These are phyloP conservation scores for Hysterangium stoloniferum DNA, from an alignment of 768 basidiomycete genomes.

Conservation along the genomic window DNA sequence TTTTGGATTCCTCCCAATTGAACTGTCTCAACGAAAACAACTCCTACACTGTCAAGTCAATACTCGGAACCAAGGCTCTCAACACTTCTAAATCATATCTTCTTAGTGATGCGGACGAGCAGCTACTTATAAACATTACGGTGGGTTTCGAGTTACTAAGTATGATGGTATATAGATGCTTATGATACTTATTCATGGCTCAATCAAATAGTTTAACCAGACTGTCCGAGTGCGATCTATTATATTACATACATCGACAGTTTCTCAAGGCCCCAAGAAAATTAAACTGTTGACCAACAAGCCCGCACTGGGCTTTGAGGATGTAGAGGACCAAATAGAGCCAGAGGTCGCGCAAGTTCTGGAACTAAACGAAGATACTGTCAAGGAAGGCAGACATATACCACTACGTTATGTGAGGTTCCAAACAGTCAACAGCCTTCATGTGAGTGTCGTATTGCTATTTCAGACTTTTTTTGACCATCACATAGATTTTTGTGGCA, in stretches of 20 bases:
- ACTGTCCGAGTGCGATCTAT: slow-evolving; percentile 56
- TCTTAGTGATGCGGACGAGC: slow-evolving; percentile 65
- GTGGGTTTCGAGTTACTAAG: slow-evolving; percentile 33
- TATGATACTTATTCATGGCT: slow-evolving; percentile 1
- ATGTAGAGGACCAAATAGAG: slow-evolving; percentile 48
- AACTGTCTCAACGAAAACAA: slow-evolving; percentile 63
- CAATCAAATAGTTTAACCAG: slow-evolving; percentile 53
- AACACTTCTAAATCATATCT: slow-evolving; percentile 44
- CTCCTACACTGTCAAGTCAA: slow-evolving; percentile 42
- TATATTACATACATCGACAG: slow-evolving; percentile 35
- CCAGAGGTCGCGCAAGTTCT: slow-evolving; percentile 49
- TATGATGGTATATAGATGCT: too few species aligned
- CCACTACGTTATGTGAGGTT: slow-evolving; percentile 60
- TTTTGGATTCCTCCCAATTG: slow-evolving; percentile 50
- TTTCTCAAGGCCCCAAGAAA: slow-evolving; percentile 44
- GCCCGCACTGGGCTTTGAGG: slow-evolving; percentile 53
- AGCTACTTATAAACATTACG: slow-evolving; percentile 59
- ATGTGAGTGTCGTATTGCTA: slow-evolving; percentile 36
- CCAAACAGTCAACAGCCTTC: slow-evolving; percentile 57
- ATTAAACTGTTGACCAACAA: slow-evolving; percentile 61
- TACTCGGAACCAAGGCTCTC: slow-evolving; percentile 35
- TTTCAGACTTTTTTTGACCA: neutral
- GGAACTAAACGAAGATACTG: slow-evolving; percentile 42
- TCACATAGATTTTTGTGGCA: slow-evolving; percentile 53
- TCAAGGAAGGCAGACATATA: slow-evolving; percentile 39